phyloP scores from a whole-genome alignment of 1,139 yeast species.

The Saccharomyces pastorianus region DNA sequence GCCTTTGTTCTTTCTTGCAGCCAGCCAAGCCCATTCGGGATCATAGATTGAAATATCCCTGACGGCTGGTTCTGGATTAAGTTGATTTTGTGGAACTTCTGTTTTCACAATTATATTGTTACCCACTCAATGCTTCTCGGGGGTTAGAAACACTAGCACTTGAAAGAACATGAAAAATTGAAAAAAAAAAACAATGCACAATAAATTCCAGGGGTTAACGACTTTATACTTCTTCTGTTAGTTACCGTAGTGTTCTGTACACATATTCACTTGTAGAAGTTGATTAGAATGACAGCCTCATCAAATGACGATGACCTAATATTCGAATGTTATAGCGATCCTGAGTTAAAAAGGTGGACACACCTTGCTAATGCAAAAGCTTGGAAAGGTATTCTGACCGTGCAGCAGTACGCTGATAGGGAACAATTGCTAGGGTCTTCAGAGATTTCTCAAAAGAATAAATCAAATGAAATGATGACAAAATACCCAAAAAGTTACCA shows the following conservation, averaged over 20 bases:
- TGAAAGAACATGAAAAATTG: neutral
- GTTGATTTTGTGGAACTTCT: neutral
- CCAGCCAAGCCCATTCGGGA: neutral
- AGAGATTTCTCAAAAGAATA: slow-evolving; percentile 27
- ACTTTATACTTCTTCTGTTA: neutral
- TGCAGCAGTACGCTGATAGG: slow-evolving; percentile 44
- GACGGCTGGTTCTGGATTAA: neutral
- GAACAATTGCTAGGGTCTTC: slow-evolving; percentile 40
- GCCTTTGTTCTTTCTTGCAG: neutral
- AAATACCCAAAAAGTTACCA: slow-evolving; percentile 20
- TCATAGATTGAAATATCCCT: neutral
- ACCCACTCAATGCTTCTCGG: neutral
- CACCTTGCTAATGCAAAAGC: slow-evolving; percentile 40
- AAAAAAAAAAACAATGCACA: neutral
- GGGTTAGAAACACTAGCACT: neutral
- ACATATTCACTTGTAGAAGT: neutral
- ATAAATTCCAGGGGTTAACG: neutral
- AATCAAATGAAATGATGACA: slow-evolving; percentile 14
- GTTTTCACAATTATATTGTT: neutral
- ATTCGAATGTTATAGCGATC: slow-evolving; percentile 30
- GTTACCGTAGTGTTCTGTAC: neutral
- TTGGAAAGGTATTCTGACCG: slow-evolving; percentile 46
- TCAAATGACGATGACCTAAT: neutral
- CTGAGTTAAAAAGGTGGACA: slow-evolving; percentile 41
- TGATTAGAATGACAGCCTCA: slow-evolving; percentile 5